Evolutionary conservation across 2,329 filamentous ascomycete genomes (phyloP).

Genomic region (Rhinocladiella similis): DNA sequence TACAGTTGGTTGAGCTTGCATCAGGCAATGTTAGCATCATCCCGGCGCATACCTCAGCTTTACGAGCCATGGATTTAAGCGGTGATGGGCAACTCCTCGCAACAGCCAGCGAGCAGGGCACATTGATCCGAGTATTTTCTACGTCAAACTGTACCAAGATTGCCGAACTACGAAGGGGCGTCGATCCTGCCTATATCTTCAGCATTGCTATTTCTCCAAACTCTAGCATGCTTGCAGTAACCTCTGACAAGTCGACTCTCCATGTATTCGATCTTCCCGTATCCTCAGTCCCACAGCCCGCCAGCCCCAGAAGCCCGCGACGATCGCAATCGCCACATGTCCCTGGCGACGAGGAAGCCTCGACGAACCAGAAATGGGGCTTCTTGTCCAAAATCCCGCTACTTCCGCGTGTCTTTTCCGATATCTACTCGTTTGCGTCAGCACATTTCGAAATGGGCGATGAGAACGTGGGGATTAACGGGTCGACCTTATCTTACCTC

Average conservation of each 20-base stretch:
- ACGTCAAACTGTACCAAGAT: slow-evolving; percentile 78
- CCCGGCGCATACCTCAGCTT: slow-evolving; percentile 77
- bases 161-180: slow-evolving; percentile 81
- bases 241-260: slow-evolving; percentile 93
- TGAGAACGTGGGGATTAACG: slow-evolving; percentile 51
- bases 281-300: slow-evolving; percentile 36
- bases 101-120: slow-evolving; percentile 89
- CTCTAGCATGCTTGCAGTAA: slow-evolving; percentile 78
- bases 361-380: slow-evolving; percentile 74
- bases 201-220: slow-evolving; percentile 85
- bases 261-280: slow-evolving; percentile 86
- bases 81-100: slow-evolving; percentile 78
- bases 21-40: slow-evolving; percentile 89
- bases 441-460: slow-evolving; percentile 81
- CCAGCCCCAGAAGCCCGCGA: slow-evolving; percentile 30
- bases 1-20: slow-evolving; percentile 78
- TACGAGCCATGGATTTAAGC: slow-evolving; percentile 79
- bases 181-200: slow-evolving; percentile 84
- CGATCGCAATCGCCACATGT: slow-evolving; percentile 28
- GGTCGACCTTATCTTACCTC: slow-evolving; percentile 39
- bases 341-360: slow-evolving; percentile 40
- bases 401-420: slow-evolving; percentile 83
- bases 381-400: slow-evolving; percentile 79
- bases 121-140: slow-evolving; percentile 81
- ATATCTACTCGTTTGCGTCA: slow-evolving; percentile 82